Conservation (phyloP, 106 monocot genomes). For the Dioscorea alata region DNA sequence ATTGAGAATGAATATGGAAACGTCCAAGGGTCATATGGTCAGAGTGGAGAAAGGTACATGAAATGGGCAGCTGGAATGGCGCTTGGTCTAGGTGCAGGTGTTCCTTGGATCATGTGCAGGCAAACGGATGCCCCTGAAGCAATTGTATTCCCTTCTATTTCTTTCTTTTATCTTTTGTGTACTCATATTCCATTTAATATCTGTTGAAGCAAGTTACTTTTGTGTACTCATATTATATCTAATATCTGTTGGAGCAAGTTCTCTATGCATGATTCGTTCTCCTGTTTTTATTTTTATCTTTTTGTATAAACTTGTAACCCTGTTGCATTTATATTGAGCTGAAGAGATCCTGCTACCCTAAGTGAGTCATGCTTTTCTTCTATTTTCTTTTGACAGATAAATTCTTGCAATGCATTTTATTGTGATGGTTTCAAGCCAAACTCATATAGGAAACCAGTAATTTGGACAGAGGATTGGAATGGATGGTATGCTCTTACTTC, state of each 20-base stretch:
- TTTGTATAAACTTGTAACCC: too few species aligned
- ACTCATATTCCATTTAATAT: too few species aligned
- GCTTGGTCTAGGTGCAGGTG: slow-evolving; percentile 57
- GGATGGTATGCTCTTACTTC: slow-evolving; percentile 60
- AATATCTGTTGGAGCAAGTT: too few species aligned
- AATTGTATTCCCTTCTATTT: too few species aligned
- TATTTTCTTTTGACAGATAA: slow-evolving; percentile 48
- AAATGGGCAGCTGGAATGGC: slow-evolving; percentile 94
- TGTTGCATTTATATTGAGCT: too few species aligned
- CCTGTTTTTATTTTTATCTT: too few species aligned
- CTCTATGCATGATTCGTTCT: too few species aligned
- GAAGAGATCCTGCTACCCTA: too few species aligned
- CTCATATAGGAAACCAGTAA: slow-evolving; percentile 67
- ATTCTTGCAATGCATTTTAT: slow-evolving; percentile 93
- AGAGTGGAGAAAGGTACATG: slow-evolving; percentile 70
- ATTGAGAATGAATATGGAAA: slow-evolving; percentile 99
- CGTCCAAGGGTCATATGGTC: slow-evolving; percentile 73
- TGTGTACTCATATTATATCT: too few species aligned
- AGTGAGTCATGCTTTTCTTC: too few species aligned
- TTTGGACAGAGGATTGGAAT: slow-evolving; percentile 99
- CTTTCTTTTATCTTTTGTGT: too few species aligned
- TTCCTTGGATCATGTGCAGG: slow-evolving; percentile 98
- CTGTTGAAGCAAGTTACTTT: too few species aligned
- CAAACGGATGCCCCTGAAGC: slow-evolving; percentile 62
- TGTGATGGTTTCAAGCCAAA: slow-evolving; percentile 93